phyloP scores from a whole-genome alignment of 495 filamentous ascomycete genomes.

The Trichoderma virens region DNA sequence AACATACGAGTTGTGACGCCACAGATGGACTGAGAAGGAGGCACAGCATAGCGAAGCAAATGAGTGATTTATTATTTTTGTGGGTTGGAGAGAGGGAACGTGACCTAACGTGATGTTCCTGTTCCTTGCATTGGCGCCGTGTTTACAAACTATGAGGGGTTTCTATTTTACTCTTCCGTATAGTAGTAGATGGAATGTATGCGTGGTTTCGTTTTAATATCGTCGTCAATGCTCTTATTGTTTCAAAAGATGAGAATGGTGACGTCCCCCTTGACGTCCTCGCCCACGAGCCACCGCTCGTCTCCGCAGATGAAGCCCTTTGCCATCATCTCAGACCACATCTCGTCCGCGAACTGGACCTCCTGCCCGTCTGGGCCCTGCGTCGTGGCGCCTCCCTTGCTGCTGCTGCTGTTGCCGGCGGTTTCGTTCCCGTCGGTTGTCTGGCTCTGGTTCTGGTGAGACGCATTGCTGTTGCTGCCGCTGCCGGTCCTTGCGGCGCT shows the following conservation, averaged over 20 bases:
- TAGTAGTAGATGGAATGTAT: no score
- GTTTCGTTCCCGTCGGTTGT: no score
- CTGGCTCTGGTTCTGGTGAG: no score
- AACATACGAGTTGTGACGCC: conserved; percentile 1
- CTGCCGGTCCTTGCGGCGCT: neutral
- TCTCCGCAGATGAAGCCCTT: conserved; percentile 53
- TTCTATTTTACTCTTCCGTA: no score
- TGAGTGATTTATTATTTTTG: neutral
- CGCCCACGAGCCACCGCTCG: conserved; percentile 56
- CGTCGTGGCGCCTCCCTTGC: conserved; percentile 7
- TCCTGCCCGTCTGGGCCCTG: conserved; percentile 17
- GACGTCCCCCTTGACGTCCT: conserved; percentile 44
- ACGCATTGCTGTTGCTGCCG: conserved; percentile 16
- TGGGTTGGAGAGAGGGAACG: neutral
- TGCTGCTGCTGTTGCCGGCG: conserved; percentile 11
- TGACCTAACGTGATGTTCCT: neutral
- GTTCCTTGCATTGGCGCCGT: neutral
- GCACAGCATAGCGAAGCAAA: no score
- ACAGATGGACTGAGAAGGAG: neutral
- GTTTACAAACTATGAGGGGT: no score
- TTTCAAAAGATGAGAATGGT: conserved; percentile 47
- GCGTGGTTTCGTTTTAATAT: no score
- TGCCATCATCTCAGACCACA: conserved; percentile 44
- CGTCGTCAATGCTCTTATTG: neutral
- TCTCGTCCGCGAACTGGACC: conserved; percentile 32